phyloP scores from a whole-genome alignment of 1,139 yeast genomes.

The Kluyveromyces sp. region DNA sequence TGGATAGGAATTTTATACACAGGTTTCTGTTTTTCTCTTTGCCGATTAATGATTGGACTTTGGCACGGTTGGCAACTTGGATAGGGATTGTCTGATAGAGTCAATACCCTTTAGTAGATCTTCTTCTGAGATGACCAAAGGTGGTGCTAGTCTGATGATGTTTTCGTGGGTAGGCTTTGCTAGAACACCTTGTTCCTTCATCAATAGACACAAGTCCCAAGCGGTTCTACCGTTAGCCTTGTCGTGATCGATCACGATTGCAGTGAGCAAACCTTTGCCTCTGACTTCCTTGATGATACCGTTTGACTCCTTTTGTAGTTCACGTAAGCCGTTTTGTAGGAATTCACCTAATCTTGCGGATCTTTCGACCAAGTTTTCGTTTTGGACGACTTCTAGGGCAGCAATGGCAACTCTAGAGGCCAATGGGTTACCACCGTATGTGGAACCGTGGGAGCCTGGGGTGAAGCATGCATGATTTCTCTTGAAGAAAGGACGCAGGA shows the following conservation, averaged over 20 bases:
- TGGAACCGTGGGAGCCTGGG: conserved; percentile 97
- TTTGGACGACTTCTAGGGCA: conserved; percentile 82
- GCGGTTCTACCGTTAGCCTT: conserved; percentile 88
- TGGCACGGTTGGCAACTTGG: conserved; percentile 8
- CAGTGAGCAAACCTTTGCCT: conserved; percentile 84
- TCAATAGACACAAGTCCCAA: conserved; percentile 88
- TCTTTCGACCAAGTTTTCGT: conserved; percentile 79
- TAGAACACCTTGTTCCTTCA: conserved; percentile 83
- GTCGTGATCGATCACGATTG: conserved; percentile 80
- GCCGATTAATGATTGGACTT: conserved; percentile 6
- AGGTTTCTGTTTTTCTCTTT: no score
- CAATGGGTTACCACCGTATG: conserved; percentile 96
- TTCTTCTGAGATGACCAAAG: conserved; percentile 81
- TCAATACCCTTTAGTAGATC: conserved; percentile 78
- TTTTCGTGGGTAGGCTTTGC: conserved; percentile 98
- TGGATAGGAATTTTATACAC: no score
- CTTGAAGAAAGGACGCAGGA: conserved; percentile 83
- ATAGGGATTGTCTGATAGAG: conserved; percentile 56
- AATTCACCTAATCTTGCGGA: conserved; percentile 63
- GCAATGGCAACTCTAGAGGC: conserved; percentile 93
- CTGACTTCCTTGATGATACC: conserved; percentile 85
- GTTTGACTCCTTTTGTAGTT: conserved; percentile 51
- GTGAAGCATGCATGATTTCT: conserved; percentile 80
- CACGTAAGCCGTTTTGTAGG: conserved; percentile 58
- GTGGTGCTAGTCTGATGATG: conserved; percentile 94